These are phyloP conservation scores for Setomelanomma holmii DNA, from an alignment of 2,329 filamentous ascomycete genomes.

Conservation along the genomic window DNA sequence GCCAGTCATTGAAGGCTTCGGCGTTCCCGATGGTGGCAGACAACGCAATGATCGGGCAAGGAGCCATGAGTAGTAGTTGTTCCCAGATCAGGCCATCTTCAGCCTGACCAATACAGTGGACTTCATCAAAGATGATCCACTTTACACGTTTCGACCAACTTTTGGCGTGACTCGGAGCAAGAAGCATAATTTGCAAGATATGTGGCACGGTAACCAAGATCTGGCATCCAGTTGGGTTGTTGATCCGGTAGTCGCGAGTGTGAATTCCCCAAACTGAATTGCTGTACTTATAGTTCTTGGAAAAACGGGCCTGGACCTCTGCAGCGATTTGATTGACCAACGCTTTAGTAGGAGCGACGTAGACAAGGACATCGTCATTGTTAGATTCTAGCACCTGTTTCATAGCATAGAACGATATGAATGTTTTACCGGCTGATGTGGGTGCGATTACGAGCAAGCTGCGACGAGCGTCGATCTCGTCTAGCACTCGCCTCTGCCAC, in stretches of 20 bases:
- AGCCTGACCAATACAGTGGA: constrained; percentile 79
- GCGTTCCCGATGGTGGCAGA: constrained; percentile 83
- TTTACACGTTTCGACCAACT: constrained; percentile 72
- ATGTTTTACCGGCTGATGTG: constrained; percentile 81
- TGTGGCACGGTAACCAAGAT: constrained; percentile 79
- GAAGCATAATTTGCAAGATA: constrained; percentile 79
- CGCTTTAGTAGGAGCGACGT: constrained; percentile 82
- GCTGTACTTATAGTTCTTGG: constrained; percentile 66
- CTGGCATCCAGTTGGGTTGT: constrained; percentile 75
- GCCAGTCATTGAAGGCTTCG: constrained; percentile 72
- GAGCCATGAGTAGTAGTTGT: constrained; percentile 74
- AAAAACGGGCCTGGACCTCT: constrained; percentile 77
- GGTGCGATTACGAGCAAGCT: constrained; percentile 79
- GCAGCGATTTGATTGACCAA: constrained; percentile 85
- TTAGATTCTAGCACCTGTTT: constrained; percentile 72
- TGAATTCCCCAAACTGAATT: constrained; percentile 81
- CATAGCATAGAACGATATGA: constrained; percentile 87
- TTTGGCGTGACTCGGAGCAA: constrained; percentile 69
- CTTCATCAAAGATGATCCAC: constrained; percentile 82
- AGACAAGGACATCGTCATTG: constrained; percentile 75
- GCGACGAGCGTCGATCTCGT: constrained; percentile 73
- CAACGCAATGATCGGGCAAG: constrained; percentile 79
- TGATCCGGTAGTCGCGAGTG: constrained; percentile 76
- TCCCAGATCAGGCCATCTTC: constrained; percentile 82
- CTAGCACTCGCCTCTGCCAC: constrained; percentile 77